Conservation (phyloP, 2,329 filamentous ascomycete species). For the Bretziella fagacearum region DNA sequence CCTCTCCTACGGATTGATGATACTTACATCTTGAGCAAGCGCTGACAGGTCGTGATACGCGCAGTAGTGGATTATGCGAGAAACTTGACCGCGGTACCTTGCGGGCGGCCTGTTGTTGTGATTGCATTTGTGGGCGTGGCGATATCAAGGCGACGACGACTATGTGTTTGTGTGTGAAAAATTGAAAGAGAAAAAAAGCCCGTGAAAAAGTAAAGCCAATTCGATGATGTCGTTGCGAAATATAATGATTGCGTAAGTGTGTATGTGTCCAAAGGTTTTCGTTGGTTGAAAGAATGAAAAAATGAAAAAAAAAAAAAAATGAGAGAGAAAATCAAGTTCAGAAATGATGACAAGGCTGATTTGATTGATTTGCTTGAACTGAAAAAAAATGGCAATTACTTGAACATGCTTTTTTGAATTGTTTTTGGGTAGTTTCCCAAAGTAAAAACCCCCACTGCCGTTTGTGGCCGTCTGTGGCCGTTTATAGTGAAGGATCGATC, state of each 20-base stretch:
- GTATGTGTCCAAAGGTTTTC: no score
- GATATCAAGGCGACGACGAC: background rate
- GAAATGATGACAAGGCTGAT: background rate
- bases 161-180: no score
- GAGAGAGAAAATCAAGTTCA: background rate
- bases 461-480: no score
- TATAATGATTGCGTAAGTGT: no score
- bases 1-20: no score
- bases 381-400: no score
- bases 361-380: background rate
- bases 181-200: background rate
- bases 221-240: no score
- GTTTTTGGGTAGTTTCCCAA: no score
- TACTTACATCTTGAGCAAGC: constrained; percentile 59
- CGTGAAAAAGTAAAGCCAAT: no score
- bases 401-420: no score
- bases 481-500: no score
- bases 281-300: background rate
- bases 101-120: constrained; percentile 5
- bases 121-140: background rate
- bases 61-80: constrained; percentile 41
- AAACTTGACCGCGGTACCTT: constrained; percentile 29
- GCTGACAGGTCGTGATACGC: constrained; percentile 63
- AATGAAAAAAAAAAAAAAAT: background rate
- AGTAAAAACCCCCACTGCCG: no score